A percentile compares a stretch with the other conserved stretches of the same genome.
Conservation (phyloP, 2,329 filamentous ascomycete genomes). For the Sphaerostilbella broomeana region DNA sequence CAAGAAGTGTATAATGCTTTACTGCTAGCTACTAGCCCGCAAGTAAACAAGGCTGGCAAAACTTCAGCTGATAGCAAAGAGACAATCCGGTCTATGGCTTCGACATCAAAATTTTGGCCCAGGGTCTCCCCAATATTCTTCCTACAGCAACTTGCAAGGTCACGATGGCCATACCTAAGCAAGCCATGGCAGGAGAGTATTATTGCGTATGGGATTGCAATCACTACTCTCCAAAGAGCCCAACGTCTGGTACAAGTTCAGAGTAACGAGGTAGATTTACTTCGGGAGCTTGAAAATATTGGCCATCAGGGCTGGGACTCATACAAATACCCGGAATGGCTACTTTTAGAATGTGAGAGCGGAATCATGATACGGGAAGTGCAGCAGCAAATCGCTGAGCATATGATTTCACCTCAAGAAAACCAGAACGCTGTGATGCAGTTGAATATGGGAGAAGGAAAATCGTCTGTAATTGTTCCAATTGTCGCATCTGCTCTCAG, state of each 20-base stretch:
- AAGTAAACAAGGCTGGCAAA: too few relatives aligned
- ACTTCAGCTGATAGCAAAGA: not conserved
- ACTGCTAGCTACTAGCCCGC: not conserved
- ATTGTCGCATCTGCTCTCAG: conserved; percentile 51
- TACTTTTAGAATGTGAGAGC: conserved; percentile 60
- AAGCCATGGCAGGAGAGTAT: conserved; percentile 30
- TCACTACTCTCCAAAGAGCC: conserved; percentile 37
- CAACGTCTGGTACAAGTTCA: conserved; percentile 29
- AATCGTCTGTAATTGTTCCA: conserved; percentile 62
- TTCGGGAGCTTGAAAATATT: conserved; percentile 38
- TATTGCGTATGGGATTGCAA: conserved; percentile 32
- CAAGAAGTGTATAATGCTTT: not conserved
- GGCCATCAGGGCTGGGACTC: conserved; percentile 54
- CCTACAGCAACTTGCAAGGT: conserved; percentile 26
- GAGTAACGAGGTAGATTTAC: conserved; percentile 26
- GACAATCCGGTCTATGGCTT: not conserved
- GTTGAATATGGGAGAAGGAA: conserved; percentile 67
- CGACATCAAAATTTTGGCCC: conserved; percentile 13
- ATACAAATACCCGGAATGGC: conserved; percentile 46
- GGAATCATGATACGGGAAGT: conserved; percentile 53
- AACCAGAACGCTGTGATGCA: conserved; percentile 51
- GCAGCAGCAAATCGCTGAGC: conserved; percentile 49
- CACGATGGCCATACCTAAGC: conserved; percentile 16
- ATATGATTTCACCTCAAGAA: conserved; percentile 43
- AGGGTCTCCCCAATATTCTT: conserved; percentile 29